Evolutionary conservation across 768 basidiomycete species (phyloP), one percentile per base, ranked within the genome.

Genomic region (Mycena alexandri): DNA sequence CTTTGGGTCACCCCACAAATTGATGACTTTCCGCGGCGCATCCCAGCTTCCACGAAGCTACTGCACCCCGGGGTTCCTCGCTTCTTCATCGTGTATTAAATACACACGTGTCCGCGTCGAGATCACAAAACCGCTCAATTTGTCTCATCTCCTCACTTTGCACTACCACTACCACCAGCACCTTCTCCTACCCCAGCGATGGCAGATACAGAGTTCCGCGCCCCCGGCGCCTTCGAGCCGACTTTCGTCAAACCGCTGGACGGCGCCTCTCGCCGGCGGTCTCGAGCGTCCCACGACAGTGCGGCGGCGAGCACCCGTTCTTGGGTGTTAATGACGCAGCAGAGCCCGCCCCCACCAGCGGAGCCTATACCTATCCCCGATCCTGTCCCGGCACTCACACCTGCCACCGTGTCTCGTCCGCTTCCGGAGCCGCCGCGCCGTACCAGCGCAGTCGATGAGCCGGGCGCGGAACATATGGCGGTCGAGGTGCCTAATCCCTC

Each of bases 221-320:
- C 51, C 42, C 22, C 38, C 14, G 38, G 51, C 5, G 11, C 56
- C 8, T 56, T n/a, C 57, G 67, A 63, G 52, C 62, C 56, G 21
- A 60, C 61, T 2, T 50, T 63, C 17, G 52, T 59, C 12, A 53
- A 50, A 14, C 61, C 67, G 11, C 56, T 68, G 24, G 67, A 68
- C 36, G 36, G 46, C 29, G 46, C 57, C 2, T 71, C 70, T 17
- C 70, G 50, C 42, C 70, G 62, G 1, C 62, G 62, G 7, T 67
- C 69, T 11, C 65, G 62, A 5, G 52, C 52, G 2, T 68, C 67
- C 14, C 61, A 63, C 36, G 62, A 71, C 34, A 71, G 70, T 41
- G 70, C 66, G 34, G 70, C 70, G 14, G 70, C 59, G 24, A 71
- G 70, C 54, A 71, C 70, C 17, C 70, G 70, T 22, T 71, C 70